Base-by-base conservation (phyloP, 2,329 filamentous ascomycete species). In the Verticillium zaregamsianum region DNA sequence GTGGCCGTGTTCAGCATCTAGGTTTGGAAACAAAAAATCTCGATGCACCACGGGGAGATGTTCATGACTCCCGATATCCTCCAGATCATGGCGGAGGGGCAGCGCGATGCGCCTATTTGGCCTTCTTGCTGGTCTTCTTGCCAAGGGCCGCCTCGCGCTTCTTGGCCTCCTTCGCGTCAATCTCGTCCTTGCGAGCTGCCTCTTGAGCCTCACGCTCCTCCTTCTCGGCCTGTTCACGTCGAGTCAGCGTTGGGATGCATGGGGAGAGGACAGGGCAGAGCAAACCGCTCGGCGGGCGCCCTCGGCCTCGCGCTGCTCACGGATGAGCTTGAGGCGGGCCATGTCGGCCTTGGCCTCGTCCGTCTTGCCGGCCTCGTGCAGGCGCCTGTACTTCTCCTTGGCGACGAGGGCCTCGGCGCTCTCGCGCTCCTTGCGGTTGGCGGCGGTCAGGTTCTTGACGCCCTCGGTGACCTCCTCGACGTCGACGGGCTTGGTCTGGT, bases 301-400 rank as follows among this genome's bases (percentile, higher is more conserved):
- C 71, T 96, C 94, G 23, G 89, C 89, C 70, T 91, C 93, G 66
- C 95, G 86, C 79, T 92, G 90, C 82, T 97, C 92, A 57, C 89
- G 87, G 67, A 99, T 92, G 63, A 94, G 73, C 74, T 82, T 87
- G 71, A 99, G 79, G 61, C 95, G 86, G 63, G 92, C 94, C 68
- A 98, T 73, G 77, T 99, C 95, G 5, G 91, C 89, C 74, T 92
- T 90, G 57, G 94, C 93, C 82, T 97, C 91, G 64, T 99, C 95
- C 55, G 95, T 98, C 87, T 98, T 98, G 71, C 94, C 94, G 72
- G 93, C 90, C 62, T 93, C 91, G 71, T 97, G 94, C 69, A 97
- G 76, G 79, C 96, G 96, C 81, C 92, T 86, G 73, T 97, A 97
- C 68, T 88, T 85, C 81, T 97, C 93, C 75, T 93, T 93, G 33